phyloP scores from a whole-genome alignment of 345 rosid species.

The Salix suchowensis region DNA sequence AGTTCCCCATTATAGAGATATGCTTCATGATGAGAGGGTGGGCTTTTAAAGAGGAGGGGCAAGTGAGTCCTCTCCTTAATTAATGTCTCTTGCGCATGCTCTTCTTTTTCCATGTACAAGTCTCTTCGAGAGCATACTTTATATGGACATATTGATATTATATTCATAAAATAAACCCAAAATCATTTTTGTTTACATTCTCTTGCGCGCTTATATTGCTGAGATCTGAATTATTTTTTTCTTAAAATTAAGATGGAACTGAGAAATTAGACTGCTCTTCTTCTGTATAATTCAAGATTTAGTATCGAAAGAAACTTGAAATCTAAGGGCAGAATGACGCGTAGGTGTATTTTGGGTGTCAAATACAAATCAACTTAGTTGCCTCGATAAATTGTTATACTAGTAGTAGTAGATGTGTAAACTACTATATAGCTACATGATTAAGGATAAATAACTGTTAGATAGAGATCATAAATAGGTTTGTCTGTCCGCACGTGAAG shows the following conservation, averaged over 20 bases:
- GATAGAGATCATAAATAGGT: background rate
- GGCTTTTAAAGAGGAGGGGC: background rate
- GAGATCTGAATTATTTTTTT: background rate
- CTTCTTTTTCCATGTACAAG: slow-evolving; percentile 18
- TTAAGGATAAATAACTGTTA: background rate
- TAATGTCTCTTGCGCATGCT: slow-evolving; percentile 4
- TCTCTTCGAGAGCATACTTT: slow-evolving; percentile 20
- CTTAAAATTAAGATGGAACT: background rate
- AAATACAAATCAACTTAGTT: background rate
- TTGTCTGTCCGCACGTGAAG: slow-evolving; percentile 5
- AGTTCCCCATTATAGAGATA: slow-evolving; percentile 14
- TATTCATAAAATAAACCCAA: slow-evolving; percentile 21
- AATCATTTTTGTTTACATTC: slow-evolving; percentile 13
- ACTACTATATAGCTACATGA: background rate
- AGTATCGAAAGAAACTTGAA: background rate
- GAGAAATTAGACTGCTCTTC: background rate
- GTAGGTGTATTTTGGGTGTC: background rate
- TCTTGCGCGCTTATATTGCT: background rate
- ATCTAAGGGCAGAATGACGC: background rate
- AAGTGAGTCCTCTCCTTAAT: slow-evolving; percentile 8
- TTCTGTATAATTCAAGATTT: background rate
- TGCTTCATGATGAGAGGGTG: slow-evolving; percentile 11
- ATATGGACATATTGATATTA: slow-evolving; percentile 25
- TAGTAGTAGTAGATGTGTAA: background rate
- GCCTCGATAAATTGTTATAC: background rate